Percentiles rank a stretch among this genome's conserved stretches.
Evolutionary conservation across 345 rosid species (phyloP).

Genomic region (Trapa bicornis): DNA sequence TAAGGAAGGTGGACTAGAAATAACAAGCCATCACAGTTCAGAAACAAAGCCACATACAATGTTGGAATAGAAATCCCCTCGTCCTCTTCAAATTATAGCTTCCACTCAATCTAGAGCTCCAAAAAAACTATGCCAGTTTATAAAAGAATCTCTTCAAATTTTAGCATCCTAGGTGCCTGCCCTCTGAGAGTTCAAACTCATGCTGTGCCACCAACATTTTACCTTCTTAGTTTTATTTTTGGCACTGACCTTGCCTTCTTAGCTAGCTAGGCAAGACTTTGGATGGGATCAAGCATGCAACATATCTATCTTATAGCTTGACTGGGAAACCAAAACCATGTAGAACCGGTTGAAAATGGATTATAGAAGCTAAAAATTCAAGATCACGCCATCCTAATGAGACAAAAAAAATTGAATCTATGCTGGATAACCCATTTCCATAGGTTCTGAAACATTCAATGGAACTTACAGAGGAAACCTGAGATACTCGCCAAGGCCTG

Average conservation of each 20-base stretch:
- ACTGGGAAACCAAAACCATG: background rate
- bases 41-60: background rate
- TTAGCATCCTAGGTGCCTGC: too few relatives aligned
- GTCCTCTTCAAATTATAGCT: background rate
- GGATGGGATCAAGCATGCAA: background rate
- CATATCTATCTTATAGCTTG: background rate
- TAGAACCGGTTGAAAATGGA: background rate
- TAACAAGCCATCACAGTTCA: background rate
- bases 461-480: conserved; percentile 69
- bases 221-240: too few relatives aligned
- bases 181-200: too few relatives aligned
- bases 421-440: background rate
- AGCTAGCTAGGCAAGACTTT: background rate
- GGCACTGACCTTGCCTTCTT: background rate
- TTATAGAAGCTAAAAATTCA: background rate
- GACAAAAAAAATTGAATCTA: background rate
- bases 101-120: background rate
- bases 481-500: conserved; percentile 79
- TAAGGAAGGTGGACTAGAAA: background rate
- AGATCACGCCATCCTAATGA: background rate
- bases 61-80: background rate
- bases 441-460: background rate
- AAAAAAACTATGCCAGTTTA: background rate
- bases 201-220: too few relatives aligned
- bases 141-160: too few relatives aligned